Percentiles rank a stretch among this genome's conserved stretches.
These are phyloP conservation scores for Pichia sp. DNA, from an alignment of 1,139 yeast genomes.

Conservation along the genomic window DNA sequence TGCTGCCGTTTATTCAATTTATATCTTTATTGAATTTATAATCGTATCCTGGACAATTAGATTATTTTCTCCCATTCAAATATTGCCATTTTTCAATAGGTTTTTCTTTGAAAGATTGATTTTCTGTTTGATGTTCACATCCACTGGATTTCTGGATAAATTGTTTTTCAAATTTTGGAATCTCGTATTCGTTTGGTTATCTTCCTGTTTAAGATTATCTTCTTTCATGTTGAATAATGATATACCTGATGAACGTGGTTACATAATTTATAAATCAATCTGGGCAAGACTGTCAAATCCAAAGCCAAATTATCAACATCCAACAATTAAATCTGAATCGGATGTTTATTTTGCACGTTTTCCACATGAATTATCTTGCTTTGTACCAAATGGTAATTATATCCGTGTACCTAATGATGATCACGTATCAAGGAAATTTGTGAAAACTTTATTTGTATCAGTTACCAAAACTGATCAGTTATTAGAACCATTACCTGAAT, in stretches of 20 bases:
- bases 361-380: conserved; percentile 40
- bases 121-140: conserved; percentile 18
- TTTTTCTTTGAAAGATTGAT: conserved; percentile 6
- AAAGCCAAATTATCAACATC: conserved; percentile 54
- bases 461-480: conserved; percentile 77
- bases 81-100: conserved; percentile 24
- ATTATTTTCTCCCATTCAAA: conserved; percentile 27
- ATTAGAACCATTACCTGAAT: conserved; percentile 37
- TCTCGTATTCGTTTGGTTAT: conserved; percentile 48
- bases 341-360: conserved; percentile 37
- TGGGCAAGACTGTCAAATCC: conserved; percentile 36
- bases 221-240: conserved; percentile 70
- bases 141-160: conserved; percentile 5
- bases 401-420: conserved; percentile 86
- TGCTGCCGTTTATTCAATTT: conserved; percentile 66
- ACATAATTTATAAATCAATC: conserved; percentile 48
- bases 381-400: conserved; percentile 72
- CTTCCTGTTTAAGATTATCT: conserved; percentile 60
- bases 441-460: conserved; percentile 64
- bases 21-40: conserved; percentile 74
- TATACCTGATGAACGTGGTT: conserved; percentile 72
- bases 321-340: conserved; percentile 49
- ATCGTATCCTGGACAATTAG: conserved; percentile 45
- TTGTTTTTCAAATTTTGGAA: conserved; percentile 48
- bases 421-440: conserved; percentile 57